Percentiles rank a stretch among this genome's conserved stretches.
Conservation (phyloP, 1,139 yeast genomes). For the Pichia sp. region DNA sequence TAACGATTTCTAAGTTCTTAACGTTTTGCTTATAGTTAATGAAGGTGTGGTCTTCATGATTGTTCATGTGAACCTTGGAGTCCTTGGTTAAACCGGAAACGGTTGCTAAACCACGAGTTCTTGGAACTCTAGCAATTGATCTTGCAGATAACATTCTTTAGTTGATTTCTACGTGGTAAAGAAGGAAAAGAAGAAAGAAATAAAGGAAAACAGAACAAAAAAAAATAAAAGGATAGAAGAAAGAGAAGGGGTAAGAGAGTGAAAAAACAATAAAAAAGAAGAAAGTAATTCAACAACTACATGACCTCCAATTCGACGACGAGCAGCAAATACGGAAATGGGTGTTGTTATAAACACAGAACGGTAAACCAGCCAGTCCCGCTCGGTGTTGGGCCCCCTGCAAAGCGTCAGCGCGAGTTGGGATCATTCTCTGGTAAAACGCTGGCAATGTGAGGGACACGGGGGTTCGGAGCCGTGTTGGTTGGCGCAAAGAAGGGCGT, state of each 20-base stretch:
- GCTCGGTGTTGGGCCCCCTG: no score
- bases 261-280: not conserved
- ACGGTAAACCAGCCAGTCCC: no score
- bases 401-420: no score
- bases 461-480: no score
- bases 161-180: slow-evolving; percentile 1
- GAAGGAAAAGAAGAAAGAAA: not conserved
- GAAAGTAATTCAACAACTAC: not conserved
- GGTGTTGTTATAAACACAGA: not conserved
- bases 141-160: slow-evolving; percentile 28
- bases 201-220: no score
- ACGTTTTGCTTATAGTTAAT: slow-evolving; percentile 70
- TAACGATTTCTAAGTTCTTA: slow-evolving; percentile 83
- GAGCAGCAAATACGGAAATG: not conserved
- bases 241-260: not conserved
- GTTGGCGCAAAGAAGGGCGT: no score
- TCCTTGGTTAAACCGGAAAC: slow-evolving; percentile 69
- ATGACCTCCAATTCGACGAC: not conserved
- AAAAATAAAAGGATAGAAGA: no score
- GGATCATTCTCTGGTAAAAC: no score
- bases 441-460: no score
- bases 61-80: slow-evolving; percentile 87
- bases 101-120: slow-evolving; percentile 70
- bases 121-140: slow-evolving; percentile 24
- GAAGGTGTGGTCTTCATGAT: slow-evolving; percentile 82